phyloP scores from a whole-genome alignment of 768 basidiomycete species.

The Suillus tomentosus region DNA sequence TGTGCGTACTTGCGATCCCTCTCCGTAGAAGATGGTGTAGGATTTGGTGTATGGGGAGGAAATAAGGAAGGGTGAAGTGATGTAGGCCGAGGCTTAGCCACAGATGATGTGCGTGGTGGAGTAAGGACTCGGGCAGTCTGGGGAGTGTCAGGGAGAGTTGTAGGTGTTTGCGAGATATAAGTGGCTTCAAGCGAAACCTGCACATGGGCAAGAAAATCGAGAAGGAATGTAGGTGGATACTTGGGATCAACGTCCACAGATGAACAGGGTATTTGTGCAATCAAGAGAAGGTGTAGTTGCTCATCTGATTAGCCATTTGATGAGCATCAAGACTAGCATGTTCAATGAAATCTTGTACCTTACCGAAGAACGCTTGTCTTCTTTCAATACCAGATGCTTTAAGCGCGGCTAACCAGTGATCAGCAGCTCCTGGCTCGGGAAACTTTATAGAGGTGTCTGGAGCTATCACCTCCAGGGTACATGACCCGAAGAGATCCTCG shows the following conservation, averaged over 20 bases:
- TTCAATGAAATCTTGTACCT: slow-evolving; percentile 29
- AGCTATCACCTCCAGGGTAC: slow-evolving; percentile 60
- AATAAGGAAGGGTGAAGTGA: slow-evolving; percentile 64
- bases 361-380: slow-evolving; percentile 76
- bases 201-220: slow-evolving; percentile 65
- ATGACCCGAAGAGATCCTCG: slow-evolving; percentile 64
- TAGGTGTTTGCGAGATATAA: slow-evolving; percentile 63
- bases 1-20: slow-evolving; percentile 76
- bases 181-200: slow-evolving; percentile 82
- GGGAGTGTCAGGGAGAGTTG: slow-evolving; percentile 37
- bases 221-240: slow-evolving; percentile 35
- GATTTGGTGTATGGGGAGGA: slow-evolving; percentile 84
- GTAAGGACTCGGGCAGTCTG: slow-evolving; percentile 37
- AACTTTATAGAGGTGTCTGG: slow-evolving; percentile 66
- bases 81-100: slow-evolving; percentile 39
- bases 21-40: slow-evolving; percentile 72
- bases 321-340: slow-evolving; percentile 19
- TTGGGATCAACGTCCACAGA: slow-evolving; percentile 40
- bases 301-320: slow-evolving; percentile 45
- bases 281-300: slow-evolving; percentile 51
- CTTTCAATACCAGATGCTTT: slow-evolving; percentile 49
- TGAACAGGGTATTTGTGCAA: slow-evolving; percentile 35
- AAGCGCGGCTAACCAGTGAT: slow-evolving; percentile 59
- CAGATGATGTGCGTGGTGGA: slow-evolving; percentile 58
- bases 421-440: slow-evolving; percentile 46